phyloP scores from a whole-genome alignment of 2,329 filamentous ascomycete species.

The Ustulina deusta region DNA sequence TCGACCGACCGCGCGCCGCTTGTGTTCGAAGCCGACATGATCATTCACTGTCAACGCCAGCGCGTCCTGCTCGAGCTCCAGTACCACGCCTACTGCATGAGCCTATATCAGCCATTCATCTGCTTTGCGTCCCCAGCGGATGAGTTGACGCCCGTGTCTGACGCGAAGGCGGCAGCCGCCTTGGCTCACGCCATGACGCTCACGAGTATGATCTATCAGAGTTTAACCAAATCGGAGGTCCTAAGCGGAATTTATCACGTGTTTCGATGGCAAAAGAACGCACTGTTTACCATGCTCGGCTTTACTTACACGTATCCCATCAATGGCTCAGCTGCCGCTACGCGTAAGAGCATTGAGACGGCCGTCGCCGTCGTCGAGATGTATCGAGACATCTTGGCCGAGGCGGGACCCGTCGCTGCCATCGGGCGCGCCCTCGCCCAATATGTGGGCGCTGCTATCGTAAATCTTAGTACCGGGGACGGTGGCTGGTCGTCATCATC shows the following conservation, averaged over 20 bases:
- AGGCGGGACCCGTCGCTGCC: constrained; percentile 21
- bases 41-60: constrained; percentile 39
- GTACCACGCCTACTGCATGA: constrained; percentile 38
- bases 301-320: constrained; percentile 38
- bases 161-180: constrained; percentile 24
- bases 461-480: too few species aligned
- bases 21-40: constrained; percentile 29
- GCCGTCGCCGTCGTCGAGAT: constrained; percentile 29
- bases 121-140: constrained; percentile 28
- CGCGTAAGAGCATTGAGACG: constrained; percentile 26
- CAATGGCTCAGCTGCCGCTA: not conserved
- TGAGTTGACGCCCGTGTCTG: constrained; percentile 29
- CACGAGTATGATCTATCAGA: constrained; percentile 36
- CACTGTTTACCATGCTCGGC: constrained; percentile 39
- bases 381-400: constrained; percentile 25
- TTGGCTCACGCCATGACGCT: constrained; percentile 38
- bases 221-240: constrained; percentile 26
- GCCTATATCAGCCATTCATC: constrained; percentile 38
- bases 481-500: too few species aligned
- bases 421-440: constrained; percentile 22
- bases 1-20: constrained; percentile 30
- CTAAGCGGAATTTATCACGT: constrained; percentile 35
- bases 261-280: constrained; percentile 41
- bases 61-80: constrained; percentile 40
- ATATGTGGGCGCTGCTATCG: constrained; percentile 16